Base-by-base conservation (phyloP, 2,329 filamentous ascomycete genomes). In the Trichoderma aggressivum region DNA sequence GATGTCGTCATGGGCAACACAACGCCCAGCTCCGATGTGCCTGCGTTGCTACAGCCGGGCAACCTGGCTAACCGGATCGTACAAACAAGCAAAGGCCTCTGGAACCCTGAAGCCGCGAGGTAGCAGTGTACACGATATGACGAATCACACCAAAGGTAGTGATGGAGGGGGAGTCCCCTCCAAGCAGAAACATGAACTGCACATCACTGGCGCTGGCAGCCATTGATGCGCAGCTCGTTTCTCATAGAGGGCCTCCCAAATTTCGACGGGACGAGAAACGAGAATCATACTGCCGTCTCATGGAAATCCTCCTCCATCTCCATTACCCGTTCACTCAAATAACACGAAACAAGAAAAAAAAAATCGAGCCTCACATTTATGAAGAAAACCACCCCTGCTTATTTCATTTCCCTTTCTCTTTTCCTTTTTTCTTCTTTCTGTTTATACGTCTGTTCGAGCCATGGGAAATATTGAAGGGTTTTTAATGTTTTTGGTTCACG, bases 51-150 rank as follows among this genome's bases (percentile, higher is more conserved):
- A 77, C 83, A 86, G 73, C 87, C 87, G 0, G 88, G 88, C 21
- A 85, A 84, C 72, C 81, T 83, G 73, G 85, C 82, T 61, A 89
- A 89, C 79, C 85, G 84, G 74, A 83, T 90, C 16, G 81, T 89
- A n/a, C 88, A 91, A 79, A 90, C 88, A 32, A 89, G 86, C 43
- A 90, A 88, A 75, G 89, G 89, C 2, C 79, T 91, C 70, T 91
- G 89, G 89, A 87, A 80, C 58, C 80, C 78, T 8, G 74, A 78
- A 18, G 72, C 77, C 24, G 63, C 70, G 8, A 72, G 64, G 53
- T 72, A 69, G 64, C 58, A 64, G 34, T 26, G 7, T 14, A 36
- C 16, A n/a, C 16, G 14, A n/a, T 18, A 18, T 28, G 34, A 62
- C 30, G 36, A 28, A 43, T 26, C 34, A 62, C 34, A 16, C 21